Percentiles rank a stretch among this genome's conserved stretches.
These are phyloP conservation scores for Linnemannia schmuckeri DNA, from an alignment of 192 early-diverging fungal genomes.

Conservation along the genomic window DNA sequence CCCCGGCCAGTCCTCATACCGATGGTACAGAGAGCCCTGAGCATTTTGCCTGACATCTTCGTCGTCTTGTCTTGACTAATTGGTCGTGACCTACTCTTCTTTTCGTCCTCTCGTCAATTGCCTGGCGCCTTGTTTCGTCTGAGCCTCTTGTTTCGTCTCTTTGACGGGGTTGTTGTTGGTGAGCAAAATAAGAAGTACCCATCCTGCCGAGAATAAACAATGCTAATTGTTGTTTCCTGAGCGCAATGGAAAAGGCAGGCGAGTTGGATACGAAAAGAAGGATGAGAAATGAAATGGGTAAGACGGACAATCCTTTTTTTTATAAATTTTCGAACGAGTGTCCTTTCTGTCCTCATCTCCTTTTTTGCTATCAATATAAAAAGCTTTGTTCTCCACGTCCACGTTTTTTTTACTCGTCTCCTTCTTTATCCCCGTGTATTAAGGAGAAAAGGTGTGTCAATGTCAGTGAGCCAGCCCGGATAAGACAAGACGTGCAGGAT, in stretches of 20 bases:
- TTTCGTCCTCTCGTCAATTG: background rate
- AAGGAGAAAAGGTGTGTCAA: background rate
- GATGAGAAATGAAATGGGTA: background rate
- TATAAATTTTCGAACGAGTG: background rate
- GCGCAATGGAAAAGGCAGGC: no score
- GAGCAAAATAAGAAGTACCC: background rate
- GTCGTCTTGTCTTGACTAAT: no score
- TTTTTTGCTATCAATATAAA: background rate
- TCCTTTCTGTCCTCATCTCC: background rate
- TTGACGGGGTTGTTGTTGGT: background rate
- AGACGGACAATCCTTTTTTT: background rate
- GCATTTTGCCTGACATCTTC: no score
- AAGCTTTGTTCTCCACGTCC: background rate
- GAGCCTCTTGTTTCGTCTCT: background rate
- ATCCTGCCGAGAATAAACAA: no score
- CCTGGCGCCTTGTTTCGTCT: background rate
- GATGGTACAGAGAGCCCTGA: no score
- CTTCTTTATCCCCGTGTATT: background rate
- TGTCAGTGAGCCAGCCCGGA: background rate
- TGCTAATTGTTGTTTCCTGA: no score
- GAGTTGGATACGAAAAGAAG: background rate
- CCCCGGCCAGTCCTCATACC: no score
- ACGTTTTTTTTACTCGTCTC: background rate
- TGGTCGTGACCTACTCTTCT: background rate
- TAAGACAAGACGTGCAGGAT: background rate